Evolutionary conservation across 371 early-diverging fungal species (phyloP), one percentile per base, ranked within the genome.

Genomic region (Mortierella sp.): DNA sequence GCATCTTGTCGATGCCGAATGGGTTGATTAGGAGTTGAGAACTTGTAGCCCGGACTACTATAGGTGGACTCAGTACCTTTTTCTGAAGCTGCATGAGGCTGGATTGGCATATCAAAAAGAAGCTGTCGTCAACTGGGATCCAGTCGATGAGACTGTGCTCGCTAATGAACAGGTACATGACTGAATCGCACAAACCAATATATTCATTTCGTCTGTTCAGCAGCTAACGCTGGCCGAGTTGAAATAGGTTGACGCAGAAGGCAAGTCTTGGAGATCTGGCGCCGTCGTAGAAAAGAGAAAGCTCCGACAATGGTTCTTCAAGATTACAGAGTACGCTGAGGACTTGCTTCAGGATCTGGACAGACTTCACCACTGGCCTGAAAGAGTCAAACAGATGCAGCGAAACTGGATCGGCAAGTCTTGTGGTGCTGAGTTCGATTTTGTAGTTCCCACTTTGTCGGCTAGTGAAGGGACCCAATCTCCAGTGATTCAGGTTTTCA

Each of bases 401-500:
- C 73, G 88, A n/a, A 92, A 96, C 78, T 98, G 98, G 98, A 98
- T 98, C 54, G 97, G 97, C 14, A 94, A 92, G 72, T 93, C 93
- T 18, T 86, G 85, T 43, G 97, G 97, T 20, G 93, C 93, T n/a
- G 93, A 95, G 75, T 87, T 96, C 62, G 87, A 89, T 18, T 93
- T 95, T 49, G 11, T 49, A 14, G 61, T 68, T 1, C 40, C 54
- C 39, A 11, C 74, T n/a, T 37, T 5, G 64, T 88, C 47, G 63
- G 73, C 24, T 28, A 16, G 60, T 32, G 22, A 49, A 20, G 32
- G 2, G 22, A 40, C 63, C 20, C 32, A 26, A 32, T 26, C 59
- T n/a, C 24, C 22, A 43, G 51, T 40, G 30, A 77, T 74, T 51
- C 74, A 77, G 51, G 95, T 94, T 8, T 96, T 95, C 73, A 94